Base-by-base conservation (phyloP, 768 basidiomycete genomes). In the Clitopilus passeckerianus region DNA sequence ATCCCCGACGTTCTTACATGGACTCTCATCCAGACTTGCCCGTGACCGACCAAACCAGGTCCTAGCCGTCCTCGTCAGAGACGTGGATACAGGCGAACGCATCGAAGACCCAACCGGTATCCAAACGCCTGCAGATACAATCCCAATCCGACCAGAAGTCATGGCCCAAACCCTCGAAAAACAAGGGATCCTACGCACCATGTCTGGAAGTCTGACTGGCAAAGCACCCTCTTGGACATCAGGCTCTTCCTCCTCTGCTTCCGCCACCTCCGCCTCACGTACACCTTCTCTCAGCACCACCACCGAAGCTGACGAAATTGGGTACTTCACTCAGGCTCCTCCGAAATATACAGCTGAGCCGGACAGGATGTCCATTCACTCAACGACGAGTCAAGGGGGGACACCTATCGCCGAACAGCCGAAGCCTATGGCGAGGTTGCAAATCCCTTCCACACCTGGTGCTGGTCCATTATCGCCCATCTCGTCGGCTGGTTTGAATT, bases 51-150 rank as follows among this genome's bases (percentile, higher is more conserved):
- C 89, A 0, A 63, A 75, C 4, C 90, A 91, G 66, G 80, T 98
- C 35, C 73, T 87, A 4, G 93, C 79, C 2, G 84, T 98, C 34
- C 92, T 93, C 72, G 85, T 98, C 44, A 83, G 96, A 20, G 91
- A 96, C 65, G 90, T 87, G 14, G 77, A 78, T 46, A 63, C 70
- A 2, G 68, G 64, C 12, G 73, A 75, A 2, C 72, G 78, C 0
- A 71, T 90, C 6, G 79, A 81, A 1, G 88, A 91, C 63, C 89
- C 90, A 0, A 90, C 84, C 0, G 90, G 89, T 14, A 70, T 66
- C 74, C 74, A 70, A 34, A 10, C 24, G 68, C 70, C 8, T 63
- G 75, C 33, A 71, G 68, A 50, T 9, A 50, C 46, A 7, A 9
- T 50, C 16, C 46, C 46, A 9, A 23, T 41, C 5, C 12, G n/a